These are phyloP conservation scores for Paraphaeosphaeria sporulosa DNA, from an alignment of 2,329 filamentous ascomycete genomes.

Conservation along the genomic window DNA sequence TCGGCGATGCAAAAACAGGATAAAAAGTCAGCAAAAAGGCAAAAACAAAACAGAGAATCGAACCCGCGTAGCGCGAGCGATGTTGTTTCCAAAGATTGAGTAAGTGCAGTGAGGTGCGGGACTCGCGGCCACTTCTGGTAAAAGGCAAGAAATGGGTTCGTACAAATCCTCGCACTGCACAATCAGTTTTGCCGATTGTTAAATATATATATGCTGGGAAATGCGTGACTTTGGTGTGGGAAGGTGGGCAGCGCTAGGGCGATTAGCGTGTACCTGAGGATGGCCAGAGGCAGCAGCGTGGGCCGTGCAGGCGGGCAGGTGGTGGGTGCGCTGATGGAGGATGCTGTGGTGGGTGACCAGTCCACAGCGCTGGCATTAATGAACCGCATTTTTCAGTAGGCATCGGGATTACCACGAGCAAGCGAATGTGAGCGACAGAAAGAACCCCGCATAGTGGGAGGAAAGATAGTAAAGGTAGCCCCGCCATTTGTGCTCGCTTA, in stretches of 20 bases:
- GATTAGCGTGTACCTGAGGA: not conserved
- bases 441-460: not conserved
- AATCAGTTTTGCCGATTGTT: conserved; percentile 21
- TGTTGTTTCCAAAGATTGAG: conserved; percentile 64
- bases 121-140: conserved; percentile 80
- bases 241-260: not conserved
- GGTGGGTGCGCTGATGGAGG: not conserved
- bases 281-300: not conserved
- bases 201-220: conserved; percentile 21
- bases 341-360: not conserved
- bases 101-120: conserved; percentile 66
- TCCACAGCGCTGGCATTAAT: not conserved
- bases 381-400: not conserved
- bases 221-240: not conserved
- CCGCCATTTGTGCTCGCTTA: conserved; percentile 2
- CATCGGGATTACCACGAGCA: not conserved
- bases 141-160: conserved; percentile 81
- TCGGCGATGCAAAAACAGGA: not conserved
- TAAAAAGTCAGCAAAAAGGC: conserved; percentile 13
- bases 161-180: conserved; percentile 74
- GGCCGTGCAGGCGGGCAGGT: not conserved
- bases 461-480: not conserved
- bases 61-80: conserved; percentile 46
- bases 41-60: conserved; percentile 51
- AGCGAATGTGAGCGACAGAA: not conserved